Conservation (phyloP, 768 basidiomycete genomes). For the Amanita phalloides region DNA sequence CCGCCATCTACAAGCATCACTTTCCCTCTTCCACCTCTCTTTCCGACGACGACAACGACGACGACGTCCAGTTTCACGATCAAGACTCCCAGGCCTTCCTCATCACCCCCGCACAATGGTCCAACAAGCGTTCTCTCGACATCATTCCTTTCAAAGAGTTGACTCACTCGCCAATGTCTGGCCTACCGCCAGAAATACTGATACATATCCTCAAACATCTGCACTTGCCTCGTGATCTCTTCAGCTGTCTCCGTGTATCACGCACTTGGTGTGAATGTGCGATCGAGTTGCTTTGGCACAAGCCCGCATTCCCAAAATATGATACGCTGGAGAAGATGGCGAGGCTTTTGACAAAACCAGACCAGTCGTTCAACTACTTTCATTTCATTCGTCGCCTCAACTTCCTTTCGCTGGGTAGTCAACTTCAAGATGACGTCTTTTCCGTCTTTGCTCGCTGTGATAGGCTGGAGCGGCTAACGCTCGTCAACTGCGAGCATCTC, state of each 20-base stretch:
- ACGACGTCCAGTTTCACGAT: conserved; percentile 34
- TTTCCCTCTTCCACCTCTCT: conserved; percentile 72
- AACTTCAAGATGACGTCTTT: conserved; percentile 69
- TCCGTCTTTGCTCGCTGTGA: conserved; percentile 61
- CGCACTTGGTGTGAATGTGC: conserved; percentile 94
- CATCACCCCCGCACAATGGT: conserved; percentile 63
- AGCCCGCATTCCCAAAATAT: conserved; percentile 64
- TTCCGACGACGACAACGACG: conserved; percentile 67
- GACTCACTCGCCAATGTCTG: conserved; percentile 45
- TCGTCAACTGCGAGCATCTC: conserved; percentile 67
- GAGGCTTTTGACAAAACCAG: conserved; percentile 46
- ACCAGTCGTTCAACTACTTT: conserved; percentile 80
- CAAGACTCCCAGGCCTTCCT: conserved; percentile 31
- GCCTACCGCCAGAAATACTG: conserved; percentile 83
- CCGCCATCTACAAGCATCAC: conserved; percentile 39
- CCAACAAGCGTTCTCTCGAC: conserved; percentile 20
- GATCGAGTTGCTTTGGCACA: conserved; percentile 92
- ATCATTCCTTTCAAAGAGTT: conserved; percentile 14
- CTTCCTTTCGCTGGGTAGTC: conserved; percentile 58
- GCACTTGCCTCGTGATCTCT: conserved; percentile 62
- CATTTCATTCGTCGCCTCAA: conserved; percentile 87
- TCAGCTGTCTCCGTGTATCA: conserved; percentile 68
- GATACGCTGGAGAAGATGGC: conserved; percentile 73
- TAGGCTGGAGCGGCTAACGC: conserved; percentile 80
- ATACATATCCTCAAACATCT: conserved; percentile 88